These are phyloP conservation scores for Trichoderma polysporum DNA, from an alignment of 2,329 filamentous ascomycete genomes.

Conservation along the genomic window DNA sequence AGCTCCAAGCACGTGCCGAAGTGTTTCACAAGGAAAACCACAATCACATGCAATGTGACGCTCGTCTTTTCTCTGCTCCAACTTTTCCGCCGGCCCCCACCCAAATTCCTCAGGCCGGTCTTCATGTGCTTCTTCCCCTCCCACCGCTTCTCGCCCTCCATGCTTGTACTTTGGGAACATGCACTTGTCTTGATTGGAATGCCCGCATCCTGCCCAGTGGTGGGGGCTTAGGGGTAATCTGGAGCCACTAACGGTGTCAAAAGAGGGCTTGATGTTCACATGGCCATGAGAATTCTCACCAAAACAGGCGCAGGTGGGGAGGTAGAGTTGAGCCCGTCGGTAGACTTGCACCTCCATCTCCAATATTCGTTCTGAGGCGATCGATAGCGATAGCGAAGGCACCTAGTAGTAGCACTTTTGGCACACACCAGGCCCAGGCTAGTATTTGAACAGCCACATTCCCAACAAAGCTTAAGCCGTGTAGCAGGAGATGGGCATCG, in stretches of 20 bases:
- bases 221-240: conserved; percentile 6
- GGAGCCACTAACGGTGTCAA: conserved; percentile 13
- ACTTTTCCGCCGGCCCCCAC: background rate
- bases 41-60: conserved; percentile 20
- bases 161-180: background rate
- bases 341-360: background rate
- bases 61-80: background rate
- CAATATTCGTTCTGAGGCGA: background rate
- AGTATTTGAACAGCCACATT: background rate
- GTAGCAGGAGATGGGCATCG: conserved; percentile 1
- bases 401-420: background rate
- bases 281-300: conserved; percentile 18
- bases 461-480: conserved; percentile 8
- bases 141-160: conserved; percentile 1
- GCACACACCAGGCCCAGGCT: background rate
- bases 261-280: conserved; percentile 9
- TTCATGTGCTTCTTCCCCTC: conserved; percentile 9
- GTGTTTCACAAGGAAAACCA: background rate
- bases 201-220: background rate
- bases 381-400: background rate
- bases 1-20: conserved; percentile 11
- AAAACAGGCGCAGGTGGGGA: conserved; percentile 1
- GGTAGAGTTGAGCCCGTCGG: background rate
- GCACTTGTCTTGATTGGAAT: conserved; percentile 8
- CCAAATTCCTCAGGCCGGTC: background rate